Base-by-base conservation (phyloP, 768 basidiomycete species). In the Pseudohyphozyma bogoriensis region DNA sequence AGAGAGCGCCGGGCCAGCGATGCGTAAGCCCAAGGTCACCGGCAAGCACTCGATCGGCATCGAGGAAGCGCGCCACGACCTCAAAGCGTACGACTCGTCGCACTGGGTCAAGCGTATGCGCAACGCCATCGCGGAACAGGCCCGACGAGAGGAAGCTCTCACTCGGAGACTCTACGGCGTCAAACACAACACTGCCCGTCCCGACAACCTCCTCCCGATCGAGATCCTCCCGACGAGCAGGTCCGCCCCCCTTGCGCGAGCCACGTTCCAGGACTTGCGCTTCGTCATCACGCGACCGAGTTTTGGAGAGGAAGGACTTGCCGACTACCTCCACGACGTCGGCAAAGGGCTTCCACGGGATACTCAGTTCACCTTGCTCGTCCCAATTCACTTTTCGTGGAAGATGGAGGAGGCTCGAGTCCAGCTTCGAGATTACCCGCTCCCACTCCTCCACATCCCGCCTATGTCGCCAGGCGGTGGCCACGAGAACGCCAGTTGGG, bases 401-500 rank as follows among this genome's bases (percentile, higher is more conserved):
- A 77, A 81, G 2, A 76, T 89, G 54, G 76, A 79, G 4, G 79
- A 82, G n/a, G 73, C 84, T 22, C 78, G 78, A 50, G 75, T 83
- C 46, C 79, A 80, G 6, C 77, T 92, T 12, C 84, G 92, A 35
- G 90, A 93, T 74, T 92, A 93, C 74, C 89, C 91, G 3, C 74
- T 95, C 35, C 89, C 91, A 1, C 72, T 96, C 54, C 74, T 90
- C n/a, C 78, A 83, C 69, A 79, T 93, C 46, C 85, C 86, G 36
- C 70, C 80, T 28, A 66, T 35, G 29, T 53, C 2, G 16, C 58
- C 44, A 22, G 55, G 37, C 28, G 24, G 54, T 28, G 74, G 77
- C 31, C 63, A 72, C 24, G 74, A 68, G 8, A 67, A 73, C 24
- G 72, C 79, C 15, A 78, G 80, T 0, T 82, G 84, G 74, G 77